Evolutionary conservation across 805 yeast species (phyloP).

Genomic region (Schwanniomyces pseudopolymorphus): DNA sequence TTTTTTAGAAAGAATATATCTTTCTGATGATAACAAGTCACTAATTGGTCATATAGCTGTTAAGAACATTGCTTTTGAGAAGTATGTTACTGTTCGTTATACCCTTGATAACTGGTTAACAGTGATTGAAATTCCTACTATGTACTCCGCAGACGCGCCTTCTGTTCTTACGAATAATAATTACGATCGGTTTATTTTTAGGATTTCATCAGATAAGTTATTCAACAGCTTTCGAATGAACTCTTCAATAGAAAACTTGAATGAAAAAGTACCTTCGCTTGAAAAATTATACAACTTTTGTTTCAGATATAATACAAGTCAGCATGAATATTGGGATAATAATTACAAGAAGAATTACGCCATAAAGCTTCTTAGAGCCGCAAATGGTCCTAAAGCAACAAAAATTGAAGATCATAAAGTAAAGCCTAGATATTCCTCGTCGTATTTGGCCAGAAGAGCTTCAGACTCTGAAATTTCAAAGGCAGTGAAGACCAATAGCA

Average conservation of each 20-base stretch:
- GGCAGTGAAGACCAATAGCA: not conserved
- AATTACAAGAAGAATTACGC: conserved; percentile 60
- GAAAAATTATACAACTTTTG: conserved; percentile 47
- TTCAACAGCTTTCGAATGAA: conserved; percentile 29
- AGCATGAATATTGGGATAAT: conserved; percentile 75
- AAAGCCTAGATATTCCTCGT: conserved; percentile 40
- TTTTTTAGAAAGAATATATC: conserved; percentile 62
- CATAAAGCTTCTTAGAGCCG: conserved; percentile 39
- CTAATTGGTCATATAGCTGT: conserved; percentile 78
- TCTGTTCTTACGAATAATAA: conserved; percentile 45
- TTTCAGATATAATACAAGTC: conserved; percentile 50
- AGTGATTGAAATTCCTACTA: conserved; percentile 64
- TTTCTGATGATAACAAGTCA: conserved; percentile 56
- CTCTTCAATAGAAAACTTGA: conserved; percentile 2
- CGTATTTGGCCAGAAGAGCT: conserved; percentile 31
- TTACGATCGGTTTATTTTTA: conserved; percentile 73
- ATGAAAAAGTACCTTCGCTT: conserved; percentile 8
- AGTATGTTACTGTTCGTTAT: conserved; percentile 68
- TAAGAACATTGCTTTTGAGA: conserved; percentile 67
- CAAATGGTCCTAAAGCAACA: conserved; percentile 6
- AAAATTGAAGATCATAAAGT: conserved; percentile 17
- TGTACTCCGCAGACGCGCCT: conserved; percentile 57
- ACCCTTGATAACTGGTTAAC: conserved; percentile 80
- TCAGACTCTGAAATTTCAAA: conserved; percentile 24
- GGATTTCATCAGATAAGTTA: conserved; percentile 48